These are phyloP conservation scores for Trichomonascaceae sp. DNA, from an alignment of 1,139 yeast genomes.

Conservation along the genomic window DNA sequence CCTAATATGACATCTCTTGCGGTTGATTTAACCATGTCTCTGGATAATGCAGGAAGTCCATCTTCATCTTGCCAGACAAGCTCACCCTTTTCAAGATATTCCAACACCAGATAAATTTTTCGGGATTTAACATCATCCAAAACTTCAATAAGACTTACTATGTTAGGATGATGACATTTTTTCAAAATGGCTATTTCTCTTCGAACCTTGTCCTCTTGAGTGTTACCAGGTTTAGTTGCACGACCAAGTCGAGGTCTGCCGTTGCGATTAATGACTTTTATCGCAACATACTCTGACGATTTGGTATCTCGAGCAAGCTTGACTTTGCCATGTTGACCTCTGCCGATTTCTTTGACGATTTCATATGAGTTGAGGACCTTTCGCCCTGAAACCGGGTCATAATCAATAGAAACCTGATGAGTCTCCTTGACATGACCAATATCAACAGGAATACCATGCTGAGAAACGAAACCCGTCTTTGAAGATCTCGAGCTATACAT, in stretches of 20 bases:
- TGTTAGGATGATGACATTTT: conserved; percentile 85
- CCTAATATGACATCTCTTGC: conserved; percentile 79
- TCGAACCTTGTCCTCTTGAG: conserved; percentile 69
- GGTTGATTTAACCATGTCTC: conserved; percentile 33
- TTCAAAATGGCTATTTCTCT: conserved; percentile 96
- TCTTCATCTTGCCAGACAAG: conserved; percentile 63
- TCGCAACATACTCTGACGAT: conserved; percentile 74
- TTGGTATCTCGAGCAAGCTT: conserved; percentile 76
- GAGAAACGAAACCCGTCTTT: neutral
- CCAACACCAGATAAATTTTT: conserved; percentile 85
- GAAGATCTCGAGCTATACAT: neutral
- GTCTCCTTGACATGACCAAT: conserved; percentile 66
- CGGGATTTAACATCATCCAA: conserved; percentile 78
- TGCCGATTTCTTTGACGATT: conserved; percentile 78
- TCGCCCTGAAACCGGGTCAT: conserved; percentile 81
- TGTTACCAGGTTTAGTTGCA: conserved; percentile 34
- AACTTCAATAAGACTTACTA: conserved; percentile 81
- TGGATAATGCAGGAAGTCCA: conserved; percentile 32
- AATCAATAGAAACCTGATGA: conserved; percentile 69
- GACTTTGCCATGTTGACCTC: conserved; percentile 97
- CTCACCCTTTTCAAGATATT: conserved; percentile 89
- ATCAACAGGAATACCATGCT: neutral
- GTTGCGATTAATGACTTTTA: conserved; percentile 81
- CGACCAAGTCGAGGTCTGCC: conserved; percentile 56
- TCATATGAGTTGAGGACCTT: conserved; percentile 88